These are phyloP conservation scores for Aspergillus niger DNA, from an alignment of 2,329 filamentous ascomycete genomes.

Conservation along the genomic window DNA sequence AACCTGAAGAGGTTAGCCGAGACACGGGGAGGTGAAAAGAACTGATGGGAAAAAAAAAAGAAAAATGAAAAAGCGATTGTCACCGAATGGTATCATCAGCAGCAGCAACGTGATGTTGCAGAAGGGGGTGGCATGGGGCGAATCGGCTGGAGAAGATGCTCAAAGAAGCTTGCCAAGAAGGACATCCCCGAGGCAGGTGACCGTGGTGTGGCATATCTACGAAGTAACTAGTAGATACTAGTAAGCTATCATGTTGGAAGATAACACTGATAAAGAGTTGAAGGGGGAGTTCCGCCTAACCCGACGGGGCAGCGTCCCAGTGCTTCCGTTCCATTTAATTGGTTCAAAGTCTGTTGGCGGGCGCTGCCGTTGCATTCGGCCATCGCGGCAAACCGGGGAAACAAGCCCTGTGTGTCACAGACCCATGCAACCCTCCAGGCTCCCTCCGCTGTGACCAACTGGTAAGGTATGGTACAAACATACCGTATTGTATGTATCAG, in stretches of 20 bases:
- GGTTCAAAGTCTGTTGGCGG: slow-evolving; percentile 5
- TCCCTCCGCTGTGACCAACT: background rate
- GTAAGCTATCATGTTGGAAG: background rate
- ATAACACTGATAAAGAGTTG: background rate
- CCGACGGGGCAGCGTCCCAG: background rate
- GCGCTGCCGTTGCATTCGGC: slow-evolving; percentile 33
- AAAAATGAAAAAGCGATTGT: slow-evolving; percentile 3
- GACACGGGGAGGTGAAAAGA: background rate
- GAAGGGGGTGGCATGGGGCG: slow-evolving; percentile 21
- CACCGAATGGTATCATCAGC: slow-evolving; percentile 14
- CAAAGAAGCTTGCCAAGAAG: background rate
- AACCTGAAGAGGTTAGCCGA: background rate
- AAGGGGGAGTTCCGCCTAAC: background rate
- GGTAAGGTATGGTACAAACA: background rate
- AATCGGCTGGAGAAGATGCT: background rate
- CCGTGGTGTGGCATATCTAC: background rate
- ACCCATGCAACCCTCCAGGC: background rate
- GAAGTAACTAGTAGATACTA: too few species aligned
- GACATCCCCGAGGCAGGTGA: background rate
- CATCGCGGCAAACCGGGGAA: slow-evolving; percentile 24
- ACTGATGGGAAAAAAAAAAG: background rate
- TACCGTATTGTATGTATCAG: background rate
- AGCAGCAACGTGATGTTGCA: slow-evolving; percentile 23
- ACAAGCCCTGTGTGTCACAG: background rate
- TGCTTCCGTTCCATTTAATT: background rate